These are phyloP conservation scores for Reticulascus tulasneorum DNA, from an alignment of 2,329 filamentous ascomycete genomes.

Conservation along the genomic window DNA sequence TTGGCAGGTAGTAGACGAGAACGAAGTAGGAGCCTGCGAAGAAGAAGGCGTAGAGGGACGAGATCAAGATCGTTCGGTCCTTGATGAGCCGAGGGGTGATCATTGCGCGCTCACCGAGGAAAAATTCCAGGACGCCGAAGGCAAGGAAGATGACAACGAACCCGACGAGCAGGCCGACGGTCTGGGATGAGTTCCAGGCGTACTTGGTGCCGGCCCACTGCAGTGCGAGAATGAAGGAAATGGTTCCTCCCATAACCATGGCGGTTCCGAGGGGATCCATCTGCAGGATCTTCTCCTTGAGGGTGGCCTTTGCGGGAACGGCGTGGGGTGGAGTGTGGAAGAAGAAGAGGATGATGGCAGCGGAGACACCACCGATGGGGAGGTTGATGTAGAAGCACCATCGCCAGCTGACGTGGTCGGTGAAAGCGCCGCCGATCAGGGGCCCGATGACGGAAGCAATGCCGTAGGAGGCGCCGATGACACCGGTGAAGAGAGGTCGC, in stretches of 20 bases:
- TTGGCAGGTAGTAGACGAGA: constrained; percentile 42
- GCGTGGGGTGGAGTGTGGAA: constrained; percentile 38
- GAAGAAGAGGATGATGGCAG: constrained; percentile 32
- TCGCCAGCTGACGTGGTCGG: constrained; percentile 31
- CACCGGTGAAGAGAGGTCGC: constrained; percentile 32
- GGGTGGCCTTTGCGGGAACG: constrained; percentile 28
- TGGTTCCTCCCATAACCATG: constrained; percentile 39
- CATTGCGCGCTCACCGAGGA: constrained; percentile 42
- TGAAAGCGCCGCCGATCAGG: constrained; percentile 32
- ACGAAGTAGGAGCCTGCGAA: constrained; percentile 40
- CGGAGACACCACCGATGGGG: constrained; percentile 30
- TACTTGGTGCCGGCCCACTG: constrained; percentile 44
- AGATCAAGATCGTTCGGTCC: constrained; percentile 32
- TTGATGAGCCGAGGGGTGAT: constrained; percentile 34
- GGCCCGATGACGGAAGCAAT: constrained; percentile 32
- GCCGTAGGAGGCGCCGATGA: constrained; percentile 31
- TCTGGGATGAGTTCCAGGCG: constrained; percentile 34
- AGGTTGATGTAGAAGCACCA: constrained; percentile 37
- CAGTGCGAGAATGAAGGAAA: constrained; percentile 41
- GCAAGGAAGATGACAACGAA: constrained; percentile 26
- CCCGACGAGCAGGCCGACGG: constrained; percentile 41
- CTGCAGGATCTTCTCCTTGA: constrained; percentile 41
- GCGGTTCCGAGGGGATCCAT: constrained; percentile 43
- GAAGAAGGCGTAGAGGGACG: constrained; percentile 36
- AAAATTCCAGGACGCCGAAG: constrained; percentile 34